Conservation (phyloP, 768 basidiomycete species). For the Pulveroboletus sp. region DNA sequence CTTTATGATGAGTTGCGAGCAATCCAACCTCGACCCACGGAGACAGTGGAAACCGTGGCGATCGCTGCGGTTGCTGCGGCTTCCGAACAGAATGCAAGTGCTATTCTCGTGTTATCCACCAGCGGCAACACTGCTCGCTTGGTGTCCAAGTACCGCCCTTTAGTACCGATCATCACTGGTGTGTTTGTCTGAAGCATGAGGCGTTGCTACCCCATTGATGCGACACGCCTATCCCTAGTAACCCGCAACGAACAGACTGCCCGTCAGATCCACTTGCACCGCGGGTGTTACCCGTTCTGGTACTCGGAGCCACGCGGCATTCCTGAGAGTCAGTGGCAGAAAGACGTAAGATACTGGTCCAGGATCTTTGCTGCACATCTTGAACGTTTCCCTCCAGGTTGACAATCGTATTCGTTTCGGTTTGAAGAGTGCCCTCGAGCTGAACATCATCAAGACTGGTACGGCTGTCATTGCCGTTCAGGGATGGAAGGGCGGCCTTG, state of each 20-base stretch:
- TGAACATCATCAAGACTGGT: constrained; percentile 86
- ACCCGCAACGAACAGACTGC: constrained; percentile 95
- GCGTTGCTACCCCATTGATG: constrained; percentile 7
- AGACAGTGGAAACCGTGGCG: constrained; percentile 93
- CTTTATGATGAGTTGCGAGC: constrained; percentile 84
- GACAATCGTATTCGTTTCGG: constrained; percentile 90
- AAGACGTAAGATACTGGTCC: constrained; percentile 60
- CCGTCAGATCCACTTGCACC: constrained; percentile 94
- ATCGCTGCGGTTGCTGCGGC: constrained; percentile 95
- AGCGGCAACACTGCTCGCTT: constrained; percentile 95
- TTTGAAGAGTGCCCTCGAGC: constrained; percentile 71
- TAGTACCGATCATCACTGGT: constrained; percentile 94
- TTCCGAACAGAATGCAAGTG: constrained; percentile 90
- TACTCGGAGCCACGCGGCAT: constrained; percentile 93
- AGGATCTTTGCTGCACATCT: constrained; percentile 1
- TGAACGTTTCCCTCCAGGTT: constrained; percentile 44
- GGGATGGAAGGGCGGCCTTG: constrained; percentile 98
- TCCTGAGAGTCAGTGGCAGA: constrained; percentile 91
- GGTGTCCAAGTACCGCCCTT: constrained; percentile 93
- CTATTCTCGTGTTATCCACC: constrained; percentile 94
- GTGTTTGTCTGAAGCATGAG: constrained; percentile 20
- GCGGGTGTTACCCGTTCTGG: constrained; percentile 96
- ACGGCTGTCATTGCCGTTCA: constrained; percentile 92
- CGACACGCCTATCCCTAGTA: constrained; percentile 43
- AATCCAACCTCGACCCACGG: constrained; percentile 82